A percentile compares a stretch with the other conserved stretches of the same genome.
phyloP scores from a whole-genome alignment of 805 yeast species.

The Hanseniaspora pseudoguilliermondii region DNA sequence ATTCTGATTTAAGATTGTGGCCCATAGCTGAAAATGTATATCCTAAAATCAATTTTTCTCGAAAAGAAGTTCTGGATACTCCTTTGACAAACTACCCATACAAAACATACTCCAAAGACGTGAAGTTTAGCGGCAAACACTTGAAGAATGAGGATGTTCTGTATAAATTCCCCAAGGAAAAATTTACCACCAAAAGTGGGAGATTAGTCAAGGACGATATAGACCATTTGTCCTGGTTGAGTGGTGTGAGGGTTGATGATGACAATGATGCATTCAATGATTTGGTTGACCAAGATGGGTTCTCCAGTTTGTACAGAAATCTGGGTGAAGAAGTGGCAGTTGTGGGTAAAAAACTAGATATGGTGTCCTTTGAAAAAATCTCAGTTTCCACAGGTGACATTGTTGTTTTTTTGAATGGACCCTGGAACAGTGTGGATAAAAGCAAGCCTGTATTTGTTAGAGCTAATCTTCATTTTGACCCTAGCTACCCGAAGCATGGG shows the following conservation, averaged over 20 bases:
- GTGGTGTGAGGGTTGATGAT: constrained; percentile 63
- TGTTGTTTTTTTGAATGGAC: constrained; percentile 67
- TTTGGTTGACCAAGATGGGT: constrained; percentile 21
- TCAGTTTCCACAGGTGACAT: constrained; percentile 77
- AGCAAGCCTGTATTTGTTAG: constrained; percentile 49
- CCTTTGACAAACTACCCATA: constrained; percentile 34
- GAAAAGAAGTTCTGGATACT: constrained; percentile 29
- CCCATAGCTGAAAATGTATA: constrained; percentile 42
- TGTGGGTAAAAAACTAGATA: constrained; percentile 82
- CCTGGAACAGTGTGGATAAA: constrained; percentile 40
- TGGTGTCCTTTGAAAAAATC: constrained; percentile 71
- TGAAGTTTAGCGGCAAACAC: constrained; percentile 24
- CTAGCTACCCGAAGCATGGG: constrained; percentile 49
- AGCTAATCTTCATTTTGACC: constrained; percentile 57
- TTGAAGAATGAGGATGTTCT: constrained; percentile 11
- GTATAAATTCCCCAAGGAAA: constrained; percentile 30
- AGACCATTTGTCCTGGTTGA: constrained; percentile 78
- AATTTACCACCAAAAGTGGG: constrained; percentile 22
- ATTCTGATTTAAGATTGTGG: constrained; percentile 76
- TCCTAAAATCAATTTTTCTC: constrained; percentile 33
- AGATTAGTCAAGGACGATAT: constrained; percentile 29
- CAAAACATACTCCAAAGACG: constrained; percentile 38
- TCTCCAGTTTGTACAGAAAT: constrained; percentile 40
- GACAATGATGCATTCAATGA: constrained; percentile 20
- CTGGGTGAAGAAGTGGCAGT: constrained; percentile 84